A percentile compares a stretch with the other conserved stretches of the same genome.
Conservation (phyloP, 345 rosid genomes). For the Excoecaria agallocha region DNA sequence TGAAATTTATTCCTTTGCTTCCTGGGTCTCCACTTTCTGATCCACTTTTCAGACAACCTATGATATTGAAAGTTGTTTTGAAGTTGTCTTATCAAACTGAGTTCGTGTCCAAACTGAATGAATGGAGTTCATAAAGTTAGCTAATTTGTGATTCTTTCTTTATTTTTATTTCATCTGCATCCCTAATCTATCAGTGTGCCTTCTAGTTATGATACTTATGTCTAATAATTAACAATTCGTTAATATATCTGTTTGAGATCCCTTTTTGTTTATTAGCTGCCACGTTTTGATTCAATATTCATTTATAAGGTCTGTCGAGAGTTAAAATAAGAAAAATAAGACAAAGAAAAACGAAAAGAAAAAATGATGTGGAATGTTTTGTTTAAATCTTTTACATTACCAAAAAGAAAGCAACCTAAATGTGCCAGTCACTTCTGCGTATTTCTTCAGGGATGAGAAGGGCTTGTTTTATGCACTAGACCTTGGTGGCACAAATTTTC, state of each 20-base stretch:
- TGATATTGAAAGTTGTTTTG: neutral
- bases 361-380: neutral
- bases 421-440: constrained; percentile 7
- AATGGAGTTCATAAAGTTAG: neutral
- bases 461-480: constrained; percentile 92
- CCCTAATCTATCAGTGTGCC: neutral
- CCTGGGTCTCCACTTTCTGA: neutral
- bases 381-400: neutral
- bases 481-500: constrained; percentile 98
- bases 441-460: constrained; percentile 60
- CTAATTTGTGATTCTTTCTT: neutral
- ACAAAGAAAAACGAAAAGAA: neutral
- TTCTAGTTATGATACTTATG: neutral
- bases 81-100: neutral
- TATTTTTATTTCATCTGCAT: neutral
- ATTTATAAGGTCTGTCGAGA: neutral
- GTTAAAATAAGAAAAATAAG: neutral
- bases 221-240: neutral
- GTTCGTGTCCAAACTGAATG: neutral
- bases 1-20: neutral
- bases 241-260: neutral
- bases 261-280: neutral
- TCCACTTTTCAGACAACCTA: neutral
- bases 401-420: neutral
- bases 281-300: neutral